These are phyloP conservation scores for Phytopythium sindhum DNA, from an alignment of 352 stramenopile species.

Conservation along the genomic window DNA sequence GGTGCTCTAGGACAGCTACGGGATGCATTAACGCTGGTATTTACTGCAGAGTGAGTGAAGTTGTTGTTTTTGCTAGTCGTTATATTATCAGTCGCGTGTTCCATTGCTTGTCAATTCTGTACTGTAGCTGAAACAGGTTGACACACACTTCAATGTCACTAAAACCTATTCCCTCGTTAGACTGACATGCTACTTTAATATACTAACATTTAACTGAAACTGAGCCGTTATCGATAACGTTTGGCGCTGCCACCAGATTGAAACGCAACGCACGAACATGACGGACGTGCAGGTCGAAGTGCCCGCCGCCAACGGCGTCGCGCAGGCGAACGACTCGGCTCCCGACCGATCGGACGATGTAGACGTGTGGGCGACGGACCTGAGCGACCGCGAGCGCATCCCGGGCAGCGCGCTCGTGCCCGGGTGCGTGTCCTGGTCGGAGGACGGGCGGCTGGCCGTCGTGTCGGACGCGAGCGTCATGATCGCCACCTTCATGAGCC, in stretches of 20 bases:
- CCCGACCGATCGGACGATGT: not conserved
- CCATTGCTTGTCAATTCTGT: no score
- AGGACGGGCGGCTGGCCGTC: constrained; percentile 69
- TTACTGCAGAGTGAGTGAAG: not conserved
- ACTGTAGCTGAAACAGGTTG: not conserved
- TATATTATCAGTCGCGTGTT: not conserved
- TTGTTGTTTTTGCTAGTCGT: not conserved
- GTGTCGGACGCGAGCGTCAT: constrained; percentile 74
- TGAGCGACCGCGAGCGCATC: constrained; percentile 54
- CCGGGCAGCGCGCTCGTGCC: constrained; percentile 65
- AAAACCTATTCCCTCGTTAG: not conserved
- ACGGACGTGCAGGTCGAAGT: not conserved
- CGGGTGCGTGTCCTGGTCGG: constrained; percentile 60
- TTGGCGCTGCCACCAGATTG: not conserved
- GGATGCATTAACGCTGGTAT: not conserved
- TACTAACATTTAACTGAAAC: not conserved
- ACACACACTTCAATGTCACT: constrained; percentile 4
- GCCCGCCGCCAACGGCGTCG: not conserved
- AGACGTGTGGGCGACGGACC: not conserved
- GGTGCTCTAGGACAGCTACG: no score
- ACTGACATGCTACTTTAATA: not conserved
- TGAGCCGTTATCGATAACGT: not conserved
- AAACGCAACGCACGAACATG: not conserved
- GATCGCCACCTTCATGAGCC: constrained; percentile 74
- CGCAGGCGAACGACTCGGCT: not conserved